Base-by-base conservation (phyloP, 805 yeast species). In the Pichia gijzeniarum region DNA sequence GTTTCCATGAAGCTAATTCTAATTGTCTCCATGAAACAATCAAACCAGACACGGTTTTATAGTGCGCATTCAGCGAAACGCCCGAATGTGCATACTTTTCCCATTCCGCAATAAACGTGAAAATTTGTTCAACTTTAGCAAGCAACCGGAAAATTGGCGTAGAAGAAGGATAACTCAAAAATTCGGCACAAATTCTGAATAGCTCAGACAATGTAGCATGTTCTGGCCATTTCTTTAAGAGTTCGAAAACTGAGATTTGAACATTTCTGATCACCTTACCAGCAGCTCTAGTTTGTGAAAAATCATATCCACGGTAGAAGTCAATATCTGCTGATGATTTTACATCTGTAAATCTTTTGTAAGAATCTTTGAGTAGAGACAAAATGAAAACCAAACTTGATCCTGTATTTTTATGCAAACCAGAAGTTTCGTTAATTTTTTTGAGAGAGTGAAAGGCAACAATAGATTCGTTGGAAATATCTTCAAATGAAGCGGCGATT, bases 11-110 rank as follows among this genome's bases (percentile, higher is more conserved):
- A 0, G 82, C 71, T 39, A 93, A 72, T 61, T 93, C 99, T 34
- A 90, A 62, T 55, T 77, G 78, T 69, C 99, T 79, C 99, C 99
- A 93, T 0, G 85, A 72, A 3, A 93, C 90, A 52, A 93, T 85
- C 49, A 90, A 65, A 0, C 64, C 57, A 0, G 95, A 80, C 27
- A 87, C 63, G 13, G 73, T 70, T 35, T 77, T 81, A 49, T 81
- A 73, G 41, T 77, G 74, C 1, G 55, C 56, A 34, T 68, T 68
- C 42, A 93, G 65, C 1, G 95, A 76, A 1, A 85, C 90, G 42
- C 85, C 82, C 10, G 79, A 72, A 25, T 89, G 79, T 1, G 97
- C 95, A 63, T 85, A 89, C 52, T 86, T 84, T 61, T 93, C 93
- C 97, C 99, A 93, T 60, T 93, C 98, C 21, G 82, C 73, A 49